phyloP scores from a whole-genome alignment of 257 asterid genomes.

The Jasminum sambac region DNA sequence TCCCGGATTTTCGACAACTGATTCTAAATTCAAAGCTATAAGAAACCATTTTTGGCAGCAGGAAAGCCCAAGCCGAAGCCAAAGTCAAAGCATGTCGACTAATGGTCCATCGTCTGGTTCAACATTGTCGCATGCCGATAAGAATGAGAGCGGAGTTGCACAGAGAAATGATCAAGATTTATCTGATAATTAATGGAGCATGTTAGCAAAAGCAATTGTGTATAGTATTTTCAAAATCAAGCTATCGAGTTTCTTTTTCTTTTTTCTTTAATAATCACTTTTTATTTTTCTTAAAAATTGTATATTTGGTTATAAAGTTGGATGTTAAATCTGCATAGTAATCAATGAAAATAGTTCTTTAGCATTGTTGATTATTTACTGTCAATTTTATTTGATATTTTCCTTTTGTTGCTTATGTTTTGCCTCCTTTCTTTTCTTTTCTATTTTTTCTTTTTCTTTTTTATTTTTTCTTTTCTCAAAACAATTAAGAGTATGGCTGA shows the following conservation, averaged over 20 bases:
- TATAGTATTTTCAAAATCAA: slow-evolving; percentile 3
- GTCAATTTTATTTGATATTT: slow-evolving; percentile 3
- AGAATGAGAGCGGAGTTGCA: slow-evolving; percentile 35
- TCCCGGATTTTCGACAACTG: slow-evolving; percentile 57
- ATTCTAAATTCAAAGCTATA: slow-evolving; percentile 57
- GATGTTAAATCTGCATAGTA: neutral
- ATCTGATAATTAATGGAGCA: neutral
- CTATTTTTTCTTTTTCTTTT: too few relatives aligned
- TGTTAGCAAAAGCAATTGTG: slow-evolving; percentile 28
- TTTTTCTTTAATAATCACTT: neutral
- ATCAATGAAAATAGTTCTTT: neutral
- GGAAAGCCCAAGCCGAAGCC: slow-evolving; percentile 53
- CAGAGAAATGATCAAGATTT: slow-evolving; percentile 25
- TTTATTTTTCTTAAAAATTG: neutral
- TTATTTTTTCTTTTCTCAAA: too few relatives aligned
- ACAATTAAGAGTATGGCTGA: too few relatives aligned
- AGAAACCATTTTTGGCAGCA: slow-evolving; percentile 89
- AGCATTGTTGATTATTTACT: neutral
- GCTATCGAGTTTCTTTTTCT: neutral
- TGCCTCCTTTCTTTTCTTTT: too few relatives aligned
- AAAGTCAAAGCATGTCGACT: slow-evolving; percentile 55
- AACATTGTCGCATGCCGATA: slow-evolving; percentile 40
- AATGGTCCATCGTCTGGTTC: slow-evolving; percentile 47
- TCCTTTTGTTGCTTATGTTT: neutral
- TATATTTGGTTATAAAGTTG: neutral